Percentiles rank a stretch among this genome's conserved stretches.
Conservation (phyloP, 2,329 filamentous ascomycete species). For the Teratosphaeria epicoccoides region DNA sequence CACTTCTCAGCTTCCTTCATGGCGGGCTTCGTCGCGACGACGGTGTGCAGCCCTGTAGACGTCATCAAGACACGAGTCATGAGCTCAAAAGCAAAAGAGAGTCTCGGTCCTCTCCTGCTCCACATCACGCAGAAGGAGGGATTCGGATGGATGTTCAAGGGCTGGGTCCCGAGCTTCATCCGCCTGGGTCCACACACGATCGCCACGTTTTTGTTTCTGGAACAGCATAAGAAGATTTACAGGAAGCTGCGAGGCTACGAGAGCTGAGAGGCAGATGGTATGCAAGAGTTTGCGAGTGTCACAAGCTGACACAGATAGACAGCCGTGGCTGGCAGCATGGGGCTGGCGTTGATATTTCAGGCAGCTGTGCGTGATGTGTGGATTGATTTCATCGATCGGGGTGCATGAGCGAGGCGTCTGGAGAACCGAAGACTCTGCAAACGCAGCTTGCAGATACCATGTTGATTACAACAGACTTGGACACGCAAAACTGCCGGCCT, state of each 20-base stretch:
- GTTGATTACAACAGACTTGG: not conserved
- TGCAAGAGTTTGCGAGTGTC: not conserved
- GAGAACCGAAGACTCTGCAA: not conserved
- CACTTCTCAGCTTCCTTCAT: slow-evolving; percentile 70
- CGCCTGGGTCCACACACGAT: slow-evolving; percentile 66
- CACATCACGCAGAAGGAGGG: slow-evolving; percentile 64
- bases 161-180: slow-evolving; percentile 73
- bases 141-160: slow-evolving; percentile 74
- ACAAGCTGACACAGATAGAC: not conserved
- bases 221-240: slow-evolving; percentile 75
- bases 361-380: not conserved
- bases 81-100: slow-evolving; percentile 49
- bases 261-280: not conserved
- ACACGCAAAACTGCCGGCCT: no score
- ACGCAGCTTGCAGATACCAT: not conserved
- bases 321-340: not conserved
- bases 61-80: slow-evolving; percentile 86
- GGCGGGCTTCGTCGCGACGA: slow-evolving; percentile 74
- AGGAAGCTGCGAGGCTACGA: slow-evolving; percentile 27
- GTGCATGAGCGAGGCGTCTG: not conserved
- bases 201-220: slow-evolving; percentile 74
- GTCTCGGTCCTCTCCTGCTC: slow-evolving; percentile 48
- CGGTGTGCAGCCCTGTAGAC: slow-evolving; percentile 73
- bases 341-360: not conserved
- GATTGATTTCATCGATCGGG: no score